Evolutionary conservation across 306 rosid genomes (phyloP).

Genomic region (Psophocarpus tetragonolobus): DNA sequence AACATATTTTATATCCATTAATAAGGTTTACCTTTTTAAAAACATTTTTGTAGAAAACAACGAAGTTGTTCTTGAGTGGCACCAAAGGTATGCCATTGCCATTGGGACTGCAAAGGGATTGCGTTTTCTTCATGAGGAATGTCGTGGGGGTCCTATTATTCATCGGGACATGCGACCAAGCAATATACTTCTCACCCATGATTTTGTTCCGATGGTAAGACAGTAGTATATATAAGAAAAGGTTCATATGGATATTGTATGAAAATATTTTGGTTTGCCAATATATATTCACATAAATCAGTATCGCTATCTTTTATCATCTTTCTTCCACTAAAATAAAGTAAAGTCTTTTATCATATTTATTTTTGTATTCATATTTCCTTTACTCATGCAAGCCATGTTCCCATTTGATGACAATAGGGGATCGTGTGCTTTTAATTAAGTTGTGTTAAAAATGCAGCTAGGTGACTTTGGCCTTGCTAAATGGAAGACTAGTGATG

Average conservation of each 20-base stretch:
- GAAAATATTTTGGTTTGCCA: neutral
- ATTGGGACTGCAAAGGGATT: slow-evolving; percentile 86
- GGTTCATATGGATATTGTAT: neutral
- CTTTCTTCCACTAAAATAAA: no score
- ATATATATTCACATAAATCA: neutral
- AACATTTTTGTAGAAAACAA: slow-evolving; percentile 44
- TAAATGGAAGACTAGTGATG: slow-evolving; percentile 66
- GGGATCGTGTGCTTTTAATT: slow-evolving; percentile 7
- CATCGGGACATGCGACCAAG: slow-evolving; percentile 86
- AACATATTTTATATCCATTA: neutral
- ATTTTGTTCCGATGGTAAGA: slow-evolving; percentile 84
- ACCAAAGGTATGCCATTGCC: slow-evolving; percentile 79
- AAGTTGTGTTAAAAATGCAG: slow-evolving; percentile 43
- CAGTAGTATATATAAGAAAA: neutral
- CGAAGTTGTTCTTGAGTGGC: slow-evolving; percentile 68
- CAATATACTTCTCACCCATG: slow-evolving; percentile 88
- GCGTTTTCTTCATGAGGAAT: slow-evolving; percentile 90
- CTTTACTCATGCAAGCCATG: neutral
- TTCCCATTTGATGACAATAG: neutral
- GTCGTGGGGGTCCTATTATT: slow-evolving; percentile 87
- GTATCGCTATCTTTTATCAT: neutral
- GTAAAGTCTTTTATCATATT: no score
- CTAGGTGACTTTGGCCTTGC: slow-evolving; percentile 92
- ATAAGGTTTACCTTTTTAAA: neutral
- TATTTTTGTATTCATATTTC: neutral